Conservation (phyloP, 1,284 basidiomycete genomes). For the Kwoniella shivajii region DNA sequence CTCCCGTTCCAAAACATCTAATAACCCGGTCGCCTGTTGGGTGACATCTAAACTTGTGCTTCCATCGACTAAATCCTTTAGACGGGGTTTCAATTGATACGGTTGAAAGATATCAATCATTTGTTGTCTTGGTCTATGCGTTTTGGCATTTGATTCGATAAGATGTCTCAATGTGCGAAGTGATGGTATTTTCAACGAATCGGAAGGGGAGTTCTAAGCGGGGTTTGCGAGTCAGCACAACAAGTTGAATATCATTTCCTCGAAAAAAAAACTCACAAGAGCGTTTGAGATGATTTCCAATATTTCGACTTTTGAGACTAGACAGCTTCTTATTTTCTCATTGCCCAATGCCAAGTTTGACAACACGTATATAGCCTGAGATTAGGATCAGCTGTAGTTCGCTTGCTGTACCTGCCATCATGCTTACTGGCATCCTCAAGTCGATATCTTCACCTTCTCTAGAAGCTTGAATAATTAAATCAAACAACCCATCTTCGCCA, state of each 20-base stretch:
- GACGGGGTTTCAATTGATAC: conserved; percentile 38
- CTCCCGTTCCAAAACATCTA: conserved; percentile 39
- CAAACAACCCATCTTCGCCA: conserved; percentile 38
- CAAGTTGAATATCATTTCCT: not conserved
- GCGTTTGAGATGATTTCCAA: conserved; percentile 40
- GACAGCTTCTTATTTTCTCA: conserved; percentile 35
- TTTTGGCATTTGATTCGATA: conserved; percentile 41
- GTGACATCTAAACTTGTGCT: conserved; percentile 32
- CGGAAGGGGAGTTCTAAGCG: conserved; percentile 26
- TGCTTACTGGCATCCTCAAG: conserved; percentile 29
- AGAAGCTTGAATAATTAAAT: conserved; percentile 24
- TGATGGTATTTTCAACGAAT: conserved; percentile 42
- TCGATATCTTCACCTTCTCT: conserved; percentile 20
- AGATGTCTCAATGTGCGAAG: conserved; percentile 46
- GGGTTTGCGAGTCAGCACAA: no score
- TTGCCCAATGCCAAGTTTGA: conserved; percentile 49
- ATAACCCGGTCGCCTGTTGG: conserved; percentile 27
- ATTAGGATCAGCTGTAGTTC: not conserved
- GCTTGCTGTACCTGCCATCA: not conserved
- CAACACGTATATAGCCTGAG: conserved; percentile 42
- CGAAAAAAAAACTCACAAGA: conserved; percentile 28
- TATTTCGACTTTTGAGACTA: conserved; percentile 36
- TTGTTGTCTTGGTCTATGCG: conserved; percentile 37
- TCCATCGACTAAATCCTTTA: conserved; percentile 36
- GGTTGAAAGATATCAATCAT: conserved; percentile 47